Conservation (phyloP, 2,329 filamentous ascomycete species). For the Trichoderma sp. region DNA sequence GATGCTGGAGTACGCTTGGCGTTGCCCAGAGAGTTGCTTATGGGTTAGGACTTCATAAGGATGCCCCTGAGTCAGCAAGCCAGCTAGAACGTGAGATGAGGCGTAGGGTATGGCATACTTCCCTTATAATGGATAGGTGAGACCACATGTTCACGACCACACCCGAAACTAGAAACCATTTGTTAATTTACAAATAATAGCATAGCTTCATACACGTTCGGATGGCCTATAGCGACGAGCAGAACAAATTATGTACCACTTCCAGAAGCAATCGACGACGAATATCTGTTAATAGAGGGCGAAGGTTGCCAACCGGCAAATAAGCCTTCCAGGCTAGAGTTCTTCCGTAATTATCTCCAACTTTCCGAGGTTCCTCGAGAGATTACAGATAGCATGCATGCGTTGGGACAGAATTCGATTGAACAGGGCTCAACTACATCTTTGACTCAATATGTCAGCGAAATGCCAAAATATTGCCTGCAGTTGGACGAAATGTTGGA, state of each 20-base stretch:
- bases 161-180: neutral
- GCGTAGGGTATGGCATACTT: conserved; percentile 15
- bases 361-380: conserved; percentile 15
- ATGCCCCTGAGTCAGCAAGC: neutral
- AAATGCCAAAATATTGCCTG: conserved; percentile 18
- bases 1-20: conserved; percentile 22
- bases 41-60: conserved; percentile 14
- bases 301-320: neutral
- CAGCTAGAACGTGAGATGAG: conserved; percentile 23
- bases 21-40: conserved; percentile 19
- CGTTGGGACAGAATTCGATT: neutral
- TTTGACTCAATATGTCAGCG: conserved; percentile 8
- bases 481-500: neutral
- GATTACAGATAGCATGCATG: conserved; percentile 5
- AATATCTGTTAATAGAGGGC: neutral
- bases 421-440: conserved; percentile 3
- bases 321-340: neutral
- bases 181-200: neutral
- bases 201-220: conserved; percentile 20
- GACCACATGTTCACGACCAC: too few species aligned
- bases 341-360: neutral
- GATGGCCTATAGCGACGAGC: neutral
- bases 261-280: conserved; percentile 16
- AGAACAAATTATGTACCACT: neutral
- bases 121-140: conserved; percentile 5